These are phyloP conservation scores for Raphanus sativus DNA, from an alignment of 345 rosid species.

Conservation along the genomic window DNA sequence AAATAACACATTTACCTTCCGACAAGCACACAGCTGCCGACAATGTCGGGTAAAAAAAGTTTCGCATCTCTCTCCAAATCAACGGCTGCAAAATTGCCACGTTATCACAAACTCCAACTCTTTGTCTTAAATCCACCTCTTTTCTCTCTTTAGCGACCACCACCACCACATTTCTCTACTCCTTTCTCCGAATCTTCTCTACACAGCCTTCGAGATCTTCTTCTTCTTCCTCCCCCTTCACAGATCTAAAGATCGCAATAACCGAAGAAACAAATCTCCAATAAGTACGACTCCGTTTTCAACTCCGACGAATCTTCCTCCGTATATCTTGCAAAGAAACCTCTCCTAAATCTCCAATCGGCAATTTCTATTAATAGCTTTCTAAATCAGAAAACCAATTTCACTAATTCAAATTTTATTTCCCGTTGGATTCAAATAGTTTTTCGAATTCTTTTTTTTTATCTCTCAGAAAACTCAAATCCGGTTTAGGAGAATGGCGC, in stretches of 20 bases:
- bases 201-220: conserved; percentile 8
- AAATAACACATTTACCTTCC: conserved; percentile 13
- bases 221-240: conserved; percentile 8
- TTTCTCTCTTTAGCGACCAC: neutral
- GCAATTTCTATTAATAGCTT: conserved; percentile 28
- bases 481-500: conserved; percentile 47
- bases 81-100: neutral
- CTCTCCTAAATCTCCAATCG: conserved; percentile 20
- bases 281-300: neutral
- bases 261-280: neutral
- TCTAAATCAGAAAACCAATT: neutral
- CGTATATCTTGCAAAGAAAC: conserved; percentile 3
- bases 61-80: conserved; percentile 26
- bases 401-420: neutral
- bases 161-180: conserved; percentile 20
- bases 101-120: conserved; percentile 23
- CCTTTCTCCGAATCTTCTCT: conserved; percentile 19
- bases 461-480: neutral
- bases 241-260: conserved; percentile 24
- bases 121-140: conserved; percentile 25
- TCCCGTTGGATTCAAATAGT: conserved; percentile 10
- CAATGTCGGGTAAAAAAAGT: conserved; percentile 3
- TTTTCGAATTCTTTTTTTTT: neutral
- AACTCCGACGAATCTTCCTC: conserved; percentile 3
- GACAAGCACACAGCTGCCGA: conserved; percentile 33